Percentiles rank a stretch among this genome's conserved stretches.
Conservation (phyloP, 2,329 filamentous ascomycete species). For the Arthroderma sp. region DNA sequence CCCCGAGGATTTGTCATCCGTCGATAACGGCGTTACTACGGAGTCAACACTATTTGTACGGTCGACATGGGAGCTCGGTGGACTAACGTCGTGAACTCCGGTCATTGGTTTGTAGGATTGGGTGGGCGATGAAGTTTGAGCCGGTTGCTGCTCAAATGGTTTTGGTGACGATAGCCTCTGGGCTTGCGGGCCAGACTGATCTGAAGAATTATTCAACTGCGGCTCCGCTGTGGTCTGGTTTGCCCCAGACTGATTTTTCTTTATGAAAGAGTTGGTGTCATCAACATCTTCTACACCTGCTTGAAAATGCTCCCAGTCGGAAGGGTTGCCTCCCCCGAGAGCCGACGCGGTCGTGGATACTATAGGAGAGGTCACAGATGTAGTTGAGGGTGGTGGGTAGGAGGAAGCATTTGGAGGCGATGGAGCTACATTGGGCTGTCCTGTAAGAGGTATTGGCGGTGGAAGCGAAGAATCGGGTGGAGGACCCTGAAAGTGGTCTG, state of each 20-base stretch:
- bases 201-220: too few relatives aligned
- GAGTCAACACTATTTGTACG: conserved; percentile 22
- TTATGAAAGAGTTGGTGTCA: conserved; percentile 14
- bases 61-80: conserved; percentile 8
- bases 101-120: neutral
- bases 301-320: conserved; percentile 35
- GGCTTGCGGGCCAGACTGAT: neutral
- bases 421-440: conserved; percentile 11
- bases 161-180: neutral
- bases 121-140: conserved; percentile 1
- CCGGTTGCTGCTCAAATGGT: too few relatives aligned
- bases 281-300: conserved; percentile 25
- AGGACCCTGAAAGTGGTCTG: conserved; percentile 5
- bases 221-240: too few relatives aligned
- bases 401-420: conserved; percentile 12
- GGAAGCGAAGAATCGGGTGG: conserved; percentile 1
- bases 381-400: conserved; percentile 2
- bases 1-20: conserved; percentile 17
- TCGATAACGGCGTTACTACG: conserved; percentile 15
- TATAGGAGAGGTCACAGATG: conserved; percentile 1
- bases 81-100: neutral
- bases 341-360: conserved; percentile 17
- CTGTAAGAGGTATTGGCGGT: conserved; percentile 8
- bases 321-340: conserved; percentile 30
- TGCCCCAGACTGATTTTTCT: too few relatives aligned